Percentiles rank a stretch among this genome's conserved stretches.
Evolutionary conservation across 176 grass and related monocot species (phyloP).

Genomic region (Carex pumila): DNA sequence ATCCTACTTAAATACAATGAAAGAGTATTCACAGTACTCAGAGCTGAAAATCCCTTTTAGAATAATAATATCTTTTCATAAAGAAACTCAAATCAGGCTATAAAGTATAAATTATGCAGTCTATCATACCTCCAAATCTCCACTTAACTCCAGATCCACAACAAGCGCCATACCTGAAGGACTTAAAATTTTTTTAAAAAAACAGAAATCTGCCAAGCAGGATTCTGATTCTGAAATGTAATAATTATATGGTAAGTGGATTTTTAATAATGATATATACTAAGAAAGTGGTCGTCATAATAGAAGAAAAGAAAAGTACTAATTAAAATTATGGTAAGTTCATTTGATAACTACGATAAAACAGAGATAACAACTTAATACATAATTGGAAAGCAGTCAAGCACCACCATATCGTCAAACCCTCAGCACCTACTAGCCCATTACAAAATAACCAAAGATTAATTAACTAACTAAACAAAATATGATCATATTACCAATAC

Average conservation of each 20-base stretch:
- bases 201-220: too few species aligned
- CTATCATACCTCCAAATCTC: constrained; percentile 68
- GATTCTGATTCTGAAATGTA: not conserved
- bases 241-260: not conserved
- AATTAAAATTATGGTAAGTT: not conserved
- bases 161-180: constrained; percentile 58
- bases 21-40: not conserved
- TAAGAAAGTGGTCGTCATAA: too few species aligned
- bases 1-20: not conserved
- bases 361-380: not conserved
- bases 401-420: not conserved
- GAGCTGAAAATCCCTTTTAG: not conserved
- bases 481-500: not conserved
- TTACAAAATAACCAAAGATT: not conserved
- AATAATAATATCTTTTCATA: not conserved
- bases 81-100: not conserved
- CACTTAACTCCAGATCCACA: constrained; percentile 91
- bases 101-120: not conserved
- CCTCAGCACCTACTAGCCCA: not conserved
- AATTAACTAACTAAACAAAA: not conserved
- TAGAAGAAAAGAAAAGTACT: not conserved
- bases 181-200: not conserved
- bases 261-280: not conserved
- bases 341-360: not conserved
- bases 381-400: not conserved